Evolutionary conservation across 2,329 filamentous ascomycete species (phyloP).

Genomic region (Daldinia sp.): DNA sequence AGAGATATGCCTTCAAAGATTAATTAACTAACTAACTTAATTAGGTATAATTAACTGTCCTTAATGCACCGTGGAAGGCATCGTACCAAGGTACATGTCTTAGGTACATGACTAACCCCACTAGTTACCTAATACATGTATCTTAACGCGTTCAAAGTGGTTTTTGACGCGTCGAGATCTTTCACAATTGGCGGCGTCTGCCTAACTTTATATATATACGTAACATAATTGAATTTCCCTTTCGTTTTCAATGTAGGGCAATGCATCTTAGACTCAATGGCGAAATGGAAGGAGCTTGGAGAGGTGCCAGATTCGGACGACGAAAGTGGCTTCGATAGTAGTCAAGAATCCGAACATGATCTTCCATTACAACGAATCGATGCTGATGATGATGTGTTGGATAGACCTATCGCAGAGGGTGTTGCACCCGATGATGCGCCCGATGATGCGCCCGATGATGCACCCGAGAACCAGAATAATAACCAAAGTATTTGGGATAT

Average conservation of each 20-base stretch:
- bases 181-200: background rate
- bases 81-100: background rate
- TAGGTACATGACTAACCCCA: slow-evolving; percentile 13
- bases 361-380: slow-evolving; percentile 19
- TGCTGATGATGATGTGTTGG: slow-evolving; percentile 5
- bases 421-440: background rate
- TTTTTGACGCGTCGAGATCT: slow-evolving; percentile 32
- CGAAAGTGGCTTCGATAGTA: slow-evolving; percentile 50
- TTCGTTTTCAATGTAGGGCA: slow-evolving; percentile 24
- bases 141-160: slow-evolving; percentile 34
- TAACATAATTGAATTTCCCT: slow-evolving; percentile 13
- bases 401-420: slow-evolving; percentile 2
- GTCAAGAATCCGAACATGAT: slow-evolving; percentile 44
- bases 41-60: too few relatives aligned
- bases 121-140: background rate
- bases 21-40: too few relatives aligned
- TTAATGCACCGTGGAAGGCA: too few relatives aligned
- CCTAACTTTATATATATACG: slow-evolving; percentile 1
- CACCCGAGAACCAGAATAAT: too few relatives aligned
- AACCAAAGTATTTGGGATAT: slow-evolving; percentile 46
- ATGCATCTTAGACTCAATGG: slow-evolving; percentile 50
- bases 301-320: slow-evolving; percentile 56
- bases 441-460: background rate
- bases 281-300: slow-evolving; percentile 55
- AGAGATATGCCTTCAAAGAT: too few relatives aligned